These are phyloP conservation scores for Aspergillus melleus DNA, from an alignment of 2,329 filamentous ascomycete genomes.

Conservation along the genomic window DNA sequence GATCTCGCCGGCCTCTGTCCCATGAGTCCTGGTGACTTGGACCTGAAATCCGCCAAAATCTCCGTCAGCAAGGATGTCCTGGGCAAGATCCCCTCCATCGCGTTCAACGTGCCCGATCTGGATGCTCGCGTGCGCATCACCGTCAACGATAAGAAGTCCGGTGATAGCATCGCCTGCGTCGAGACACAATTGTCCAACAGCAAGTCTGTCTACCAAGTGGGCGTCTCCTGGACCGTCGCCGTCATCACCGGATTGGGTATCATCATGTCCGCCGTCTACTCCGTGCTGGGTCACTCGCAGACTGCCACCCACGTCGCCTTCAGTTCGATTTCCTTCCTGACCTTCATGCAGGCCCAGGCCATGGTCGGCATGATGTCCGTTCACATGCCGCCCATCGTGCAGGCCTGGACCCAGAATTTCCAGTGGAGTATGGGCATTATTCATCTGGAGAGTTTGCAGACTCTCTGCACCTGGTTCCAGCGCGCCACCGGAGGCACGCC, in stretches of 20 bases:
- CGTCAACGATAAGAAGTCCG: conserved; percentile 69
- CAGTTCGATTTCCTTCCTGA: conserved; percentile 85
- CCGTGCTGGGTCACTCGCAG: conserved; percentile 86
- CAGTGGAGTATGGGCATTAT: conserved; percentile 98
- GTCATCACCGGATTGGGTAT: conserved; percentile 82
- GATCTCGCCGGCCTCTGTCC: conserved; percentile 76
- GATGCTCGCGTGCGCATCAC: conserved; percentile 80
- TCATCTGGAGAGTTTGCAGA: conserved; percentile 76
- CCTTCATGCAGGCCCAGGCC: conserved; percentile 90
- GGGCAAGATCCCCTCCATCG: conserved; percentile 72
- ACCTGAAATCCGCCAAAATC: conserved; percentile 68
- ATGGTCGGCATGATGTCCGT: conserved; percentile 84
- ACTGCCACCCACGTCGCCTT: conserved; percentile 90
- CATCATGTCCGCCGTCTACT: conserved; percentile 80
- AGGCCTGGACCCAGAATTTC: conserved; percentile 94
- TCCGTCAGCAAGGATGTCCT: conserved; percentile 58
- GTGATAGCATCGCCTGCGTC: conserved; percentile 74
- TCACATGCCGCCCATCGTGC: conserved; percentile 78
- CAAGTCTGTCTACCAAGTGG: conserved; percentile 83
- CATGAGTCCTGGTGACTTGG: conserved; percentile 80
- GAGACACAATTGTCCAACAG: conserved; percentile 86
- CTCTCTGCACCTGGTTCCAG: conserved; percentile 91
- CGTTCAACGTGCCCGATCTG: conserved; percentile 85
- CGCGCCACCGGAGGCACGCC: conserved; percentile 84
- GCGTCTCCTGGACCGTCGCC: conserved; percentile 85